Evolutionary conservation across 75 land plant genomes (phyloP).

Genomic region (Picea glauca): DNA sequence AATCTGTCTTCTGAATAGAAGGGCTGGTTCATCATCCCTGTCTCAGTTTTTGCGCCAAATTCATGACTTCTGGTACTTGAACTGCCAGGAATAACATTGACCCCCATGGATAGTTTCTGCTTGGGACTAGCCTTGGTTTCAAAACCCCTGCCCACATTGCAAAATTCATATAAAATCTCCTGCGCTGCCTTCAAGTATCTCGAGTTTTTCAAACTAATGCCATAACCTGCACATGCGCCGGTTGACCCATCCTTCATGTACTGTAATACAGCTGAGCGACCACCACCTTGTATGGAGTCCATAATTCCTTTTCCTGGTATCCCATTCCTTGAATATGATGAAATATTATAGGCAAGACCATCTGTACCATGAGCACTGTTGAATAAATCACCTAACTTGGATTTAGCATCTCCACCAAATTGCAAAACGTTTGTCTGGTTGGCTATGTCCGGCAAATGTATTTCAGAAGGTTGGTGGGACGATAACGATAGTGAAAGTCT

Average conservation of each 20-base stretch:
- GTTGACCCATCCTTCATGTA: not conserved
- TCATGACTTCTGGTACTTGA: not conserved
- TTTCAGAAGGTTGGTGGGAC: conserved; percentile 4
- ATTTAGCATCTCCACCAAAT: conserved; percentile 6
- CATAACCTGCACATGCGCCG: not conserved
- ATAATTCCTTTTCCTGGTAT: not conserved
- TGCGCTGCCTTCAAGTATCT: conserved; percentile 53
- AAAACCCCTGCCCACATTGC: conserved; percentile 51
- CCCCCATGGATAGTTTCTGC: not conserved
- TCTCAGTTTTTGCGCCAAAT: not conserved
- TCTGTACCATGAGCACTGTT: not conserved
- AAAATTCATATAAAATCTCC: conserved; percentile 61
- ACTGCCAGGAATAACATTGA: not conserved
- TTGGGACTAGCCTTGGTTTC: conserved; percentile 9
- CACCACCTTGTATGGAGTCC: not conserved
- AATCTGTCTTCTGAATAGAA: conserved; percentile 51
- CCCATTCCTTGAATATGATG: conserved; percentile 4
- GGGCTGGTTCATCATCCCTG: conserved; percentile 4
- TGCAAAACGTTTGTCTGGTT: conserved; percentile 7
- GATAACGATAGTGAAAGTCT: conserved; percentile 8
- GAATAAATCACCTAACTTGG: conserved; percentile 4
- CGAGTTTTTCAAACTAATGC: conserved; percentile 18
- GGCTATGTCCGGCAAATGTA: not conserved
- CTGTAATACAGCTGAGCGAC: not conserved
- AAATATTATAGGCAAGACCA: not conserved